A percentile compares a stretch with the other conserved stretches of the same genome.
Evolutionary conservation across 768 basidiomycete species (phyloP).

Genomic region (Mycena olivaceomarginata): DNA sequence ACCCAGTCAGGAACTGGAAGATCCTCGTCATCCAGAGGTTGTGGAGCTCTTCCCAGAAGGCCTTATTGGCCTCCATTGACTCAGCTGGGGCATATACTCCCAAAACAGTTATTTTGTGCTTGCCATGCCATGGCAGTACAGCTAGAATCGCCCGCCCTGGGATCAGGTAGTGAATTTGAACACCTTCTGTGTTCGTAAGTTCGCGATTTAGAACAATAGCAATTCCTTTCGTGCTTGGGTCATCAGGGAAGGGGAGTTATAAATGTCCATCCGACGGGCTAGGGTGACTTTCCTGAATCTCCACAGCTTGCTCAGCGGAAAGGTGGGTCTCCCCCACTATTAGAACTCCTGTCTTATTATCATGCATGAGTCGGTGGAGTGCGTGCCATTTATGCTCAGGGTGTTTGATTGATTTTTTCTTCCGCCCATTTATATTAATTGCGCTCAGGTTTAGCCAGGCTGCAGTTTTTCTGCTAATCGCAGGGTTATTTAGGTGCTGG

Average conservation of each 20-base stretch:
- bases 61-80: not conserved
- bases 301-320: not conserved
- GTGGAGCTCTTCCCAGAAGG: constrained; percentile 9
- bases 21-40: constrained; percentile 7
- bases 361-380: not conserved
- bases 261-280: not conserved
- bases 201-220: constrained; percentile 39
- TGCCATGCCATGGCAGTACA: constrained; percentile 19
- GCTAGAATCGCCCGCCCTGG: no score
- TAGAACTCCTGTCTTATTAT: constrained; percentile 23
- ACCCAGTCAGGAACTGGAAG: no score
- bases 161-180: no score
- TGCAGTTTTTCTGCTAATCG: not conserved
- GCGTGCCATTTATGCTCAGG: constrained; percentile 30
- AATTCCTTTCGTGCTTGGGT: constrained; percentile 15
- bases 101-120: constrained; percentile 18
- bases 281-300: no score
- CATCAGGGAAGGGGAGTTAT: constrained; percentile 1
- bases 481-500: constrained; percentile 8
- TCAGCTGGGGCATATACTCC: constrained; percentile 30
- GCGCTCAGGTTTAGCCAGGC: not conserved
- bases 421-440: not conserved
- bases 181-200: no score
- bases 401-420: not conserved
- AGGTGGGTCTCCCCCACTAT: constrained; percentile 26